Conservation (phyloP, 495 filamentous ascomycete genomes). For the Amphirosellinia nigrospora region DNA sequence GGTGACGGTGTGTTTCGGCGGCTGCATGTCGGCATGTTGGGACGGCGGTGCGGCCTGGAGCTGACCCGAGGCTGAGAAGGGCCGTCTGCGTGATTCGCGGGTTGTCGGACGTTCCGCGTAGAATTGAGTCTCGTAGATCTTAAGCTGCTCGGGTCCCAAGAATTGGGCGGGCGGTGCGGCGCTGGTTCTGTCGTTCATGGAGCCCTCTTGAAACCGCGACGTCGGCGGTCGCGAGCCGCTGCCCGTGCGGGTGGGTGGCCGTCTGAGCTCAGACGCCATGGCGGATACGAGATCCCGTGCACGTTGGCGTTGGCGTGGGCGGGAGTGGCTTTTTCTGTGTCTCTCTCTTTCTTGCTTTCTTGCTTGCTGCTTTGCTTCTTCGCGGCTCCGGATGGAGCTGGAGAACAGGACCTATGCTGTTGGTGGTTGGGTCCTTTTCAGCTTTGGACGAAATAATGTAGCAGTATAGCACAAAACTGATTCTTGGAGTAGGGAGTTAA, state of each 20-base stretch:
- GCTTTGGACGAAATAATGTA: not conserved
- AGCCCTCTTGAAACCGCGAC: constrained; percentile 70
- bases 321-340: constrained; percentile 23
- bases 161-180: constrained; percentile 70
- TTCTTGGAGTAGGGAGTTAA: not conserved
- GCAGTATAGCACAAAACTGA: not conserved
- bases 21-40: not conserved
- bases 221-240: constrained; percentile 54
- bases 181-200: constrained; percentile 77
- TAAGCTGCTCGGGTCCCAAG: constrained; percentile 55
- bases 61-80: constrained; percentile 28
- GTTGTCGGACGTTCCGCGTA: constrained; percentile 24
- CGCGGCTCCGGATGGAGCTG: not conserved
- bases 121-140: constrained; percentile 47
- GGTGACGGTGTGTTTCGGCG: constrained; percentile 22
- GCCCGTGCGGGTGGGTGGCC: constrained; percentile 35
- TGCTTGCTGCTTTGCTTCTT: too few species aligned
- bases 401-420: not conserved
- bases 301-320: constrained; percentile 20
- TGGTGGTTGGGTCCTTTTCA: not conserved
- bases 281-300: constrained; percentile 6
- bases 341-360: too few species aligned
- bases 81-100: constrained; percentile 28
- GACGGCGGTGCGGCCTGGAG: not conserved
- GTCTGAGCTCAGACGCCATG: constrained; percentile 34